Percentiles rank a stretch among this genome's conserved stretches.
These are phyloP conservation scores for Baorangia bicolor DNA, from an alignment of 768 basidiomycete genomes.

Conservation along the genomic window DNA sequence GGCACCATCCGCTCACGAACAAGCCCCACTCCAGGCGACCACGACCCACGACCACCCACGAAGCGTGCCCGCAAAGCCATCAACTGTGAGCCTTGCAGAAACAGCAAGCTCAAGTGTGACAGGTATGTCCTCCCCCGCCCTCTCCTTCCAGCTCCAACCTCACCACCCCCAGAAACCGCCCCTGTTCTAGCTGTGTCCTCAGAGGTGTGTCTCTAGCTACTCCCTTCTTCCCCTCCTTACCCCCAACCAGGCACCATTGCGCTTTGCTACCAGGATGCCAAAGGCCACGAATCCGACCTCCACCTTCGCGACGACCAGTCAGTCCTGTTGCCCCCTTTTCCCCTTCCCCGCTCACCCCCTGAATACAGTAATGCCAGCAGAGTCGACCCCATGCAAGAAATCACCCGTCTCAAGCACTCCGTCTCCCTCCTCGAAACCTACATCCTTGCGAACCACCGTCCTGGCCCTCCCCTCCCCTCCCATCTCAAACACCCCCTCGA, in stretches of 20 bases:
- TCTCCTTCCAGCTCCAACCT: not conserved
- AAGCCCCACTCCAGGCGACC: conserved; percentile 47
- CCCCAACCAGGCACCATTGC: conserved; percentile 65
- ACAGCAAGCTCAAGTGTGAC: conserved; percentile 88
- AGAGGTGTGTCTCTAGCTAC: conserved; percentile 50
- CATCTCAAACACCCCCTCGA: conserved; percentile 30
- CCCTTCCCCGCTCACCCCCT: conserved; percentile 40
- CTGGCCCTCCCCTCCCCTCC: conserved; percentile 14
- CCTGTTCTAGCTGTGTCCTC: conserved; percentile 86
- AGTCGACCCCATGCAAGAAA: conserved; percentile 41
- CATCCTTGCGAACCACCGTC: conserved; percentile 33
- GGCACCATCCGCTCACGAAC: conserved; percentile 48
- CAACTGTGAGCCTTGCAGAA: conserved; percentile 86
- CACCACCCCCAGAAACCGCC: conserved; percentile 59
- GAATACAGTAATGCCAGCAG: conserved; percentile 31
- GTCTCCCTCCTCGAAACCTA: conserved; percentile 40
- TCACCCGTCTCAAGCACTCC: conserved; percentile 41
- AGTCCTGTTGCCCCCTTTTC: conserved; percentile 1
- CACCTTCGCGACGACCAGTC: conserved; percentile 54
- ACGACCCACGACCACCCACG: conserved; percentile 65
- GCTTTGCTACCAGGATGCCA: conserved; percentile 75
- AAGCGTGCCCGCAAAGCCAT: conserved; percentile 86
- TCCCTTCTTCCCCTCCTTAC: conserved; percentile 13
- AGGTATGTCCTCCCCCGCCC: conserved; percentile 44
- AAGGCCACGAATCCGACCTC: conserved; percentile 59